phyloP scores from a whole-genome alignment of 192 early-diverging fungal genomes.

The Mortierella hygrophila region DNA sequence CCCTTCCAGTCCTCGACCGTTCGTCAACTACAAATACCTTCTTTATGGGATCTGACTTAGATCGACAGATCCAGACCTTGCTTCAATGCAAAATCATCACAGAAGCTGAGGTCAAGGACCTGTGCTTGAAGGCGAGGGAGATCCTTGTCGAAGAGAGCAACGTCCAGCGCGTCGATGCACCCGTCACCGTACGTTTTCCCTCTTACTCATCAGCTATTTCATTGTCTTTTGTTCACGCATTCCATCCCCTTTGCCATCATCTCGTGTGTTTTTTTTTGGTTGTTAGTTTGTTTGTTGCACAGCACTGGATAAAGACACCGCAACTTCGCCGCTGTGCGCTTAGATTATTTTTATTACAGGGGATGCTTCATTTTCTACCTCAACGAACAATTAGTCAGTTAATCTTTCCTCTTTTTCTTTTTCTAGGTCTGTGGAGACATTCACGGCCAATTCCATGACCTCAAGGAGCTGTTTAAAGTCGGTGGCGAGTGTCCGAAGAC shows the following conservation, averaged over 20 bases:
- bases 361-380: neutral
- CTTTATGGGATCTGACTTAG: constrained; percentile 56
- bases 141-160: constrained; percentile 97
- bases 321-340: neutral
- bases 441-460: constrained; percentile 98
- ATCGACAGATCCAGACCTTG: constrained; percentile 87
- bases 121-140: constrained; percentile 95
- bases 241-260: neutral
- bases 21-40: neutral
- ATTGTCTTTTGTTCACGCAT: neutral
- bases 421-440: constrained; percentile 91
- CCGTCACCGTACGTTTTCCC: constrained; percentile 82
- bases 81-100: constrained; percentile 92
- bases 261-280: neutral
- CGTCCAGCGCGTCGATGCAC: constrained; percentile 94
- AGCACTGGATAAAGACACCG: neutral
- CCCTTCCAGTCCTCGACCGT: neutral
- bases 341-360: neutral
- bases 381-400: neutral
- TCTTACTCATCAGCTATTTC: neutral
- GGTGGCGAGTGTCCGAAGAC: constrained; percentile 97
- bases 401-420: neutral
- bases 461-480: constrained; percentile 93
- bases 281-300: neutral
- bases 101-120: constrained; percentile 92